Evolutionary conservation across 176 grass and related monocot genomes (phyloP), one percentile per base, ranked within the genome.

Genomic region (Phoenix roebelenii): DNA sequence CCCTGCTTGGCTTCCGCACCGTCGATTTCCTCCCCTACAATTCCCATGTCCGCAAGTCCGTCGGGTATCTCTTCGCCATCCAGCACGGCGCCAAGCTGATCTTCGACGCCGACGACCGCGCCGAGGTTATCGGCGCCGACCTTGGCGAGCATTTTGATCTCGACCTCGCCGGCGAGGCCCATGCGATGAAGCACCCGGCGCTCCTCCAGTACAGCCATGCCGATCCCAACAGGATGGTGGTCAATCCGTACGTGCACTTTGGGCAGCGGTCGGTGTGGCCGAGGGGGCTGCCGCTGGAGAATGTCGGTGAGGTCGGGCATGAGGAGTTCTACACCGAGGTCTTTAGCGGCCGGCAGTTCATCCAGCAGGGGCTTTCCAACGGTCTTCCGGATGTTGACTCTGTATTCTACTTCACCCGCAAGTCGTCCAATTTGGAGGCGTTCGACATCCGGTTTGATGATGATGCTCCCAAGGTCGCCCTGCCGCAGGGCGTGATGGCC

Each of bases 221-320:
- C 0, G 76, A 98, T 58, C 85, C 88, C 18, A 98, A 98, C 67
- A 73, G 94, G 56, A 98, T 85, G 0, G 94, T 98, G 54, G 79
- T 93, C 14, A 98, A 98, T 56, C 94, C 94, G 7, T 98, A 98
- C 16, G 80, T 98, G 72, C 94, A 98, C 63, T 98, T 98, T 3
- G 94, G 94, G 52, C 94, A 98, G 85, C 76, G 94, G 0, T 98
- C 94, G 0, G 85, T 98, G 30, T 98, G 94, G 94, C 94, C 94
- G 10, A 64, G 94, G 39, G 93, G 94, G 16, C 74, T 98, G 56
- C 94, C 94, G 0, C 79, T 98, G 23, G 87, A 98, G 20, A 82
- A 78, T 49, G 88, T 89, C 60, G 94, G 94, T 18, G 82, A 98
- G 23, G 88, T 98, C 14, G 94, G 59, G 3, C 88, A 88, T 28